Evolutionary conservation across 2,329 filamentous ascomycete species (phyloP).

Genomic region (Clarireedia homoeocarpa): DNA sequence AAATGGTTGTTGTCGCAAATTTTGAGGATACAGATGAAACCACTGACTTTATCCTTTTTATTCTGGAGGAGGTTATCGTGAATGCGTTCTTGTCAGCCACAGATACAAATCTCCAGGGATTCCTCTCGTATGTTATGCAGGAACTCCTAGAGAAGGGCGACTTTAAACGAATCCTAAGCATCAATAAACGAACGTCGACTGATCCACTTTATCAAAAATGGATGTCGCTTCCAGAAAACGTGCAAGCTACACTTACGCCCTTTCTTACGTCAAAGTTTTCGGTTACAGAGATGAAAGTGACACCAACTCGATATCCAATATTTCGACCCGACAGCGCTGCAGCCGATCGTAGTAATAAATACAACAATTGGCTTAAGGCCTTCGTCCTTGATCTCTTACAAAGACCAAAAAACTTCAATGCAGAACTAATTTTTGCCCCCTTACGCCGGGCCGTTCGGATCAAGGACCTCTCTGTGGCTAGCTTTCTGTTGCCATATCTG

Average conservation of each 20-base stretch:
- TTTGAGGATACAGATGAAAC: slow-evolving; percentile 73
- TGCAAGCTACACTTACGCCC: slow-evolving; percentile 76
- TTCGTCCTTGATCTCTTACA: slow-evolving; percentile 78
- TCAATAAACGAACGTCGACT: slow-evolving; percentile 36
- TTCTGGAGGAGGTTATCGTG: slow-evolving; percentile 81
- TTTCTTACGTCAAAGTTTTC: slow-evolving; percentile 80
- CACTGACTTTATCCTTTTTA: slow-evolving; percentile 75
- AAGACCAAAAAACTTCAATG: slow-evolving; percentile 66
- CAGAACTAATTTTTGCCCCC: slow-evolving; percentile 70
- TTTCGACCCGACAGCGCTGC: slow-evolving; percentile 43
- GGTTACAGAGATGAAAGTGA: slow-evolving; percentile 49
- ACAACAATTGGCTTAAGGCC: slow-evolving; percentile 72
- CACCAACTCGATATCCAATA: slow-evolving; percentile 64
- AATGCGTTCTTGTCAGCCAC: slow-evolving; percentile 87
- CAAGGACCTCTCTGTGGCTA: slow-evolving; percentile 77
- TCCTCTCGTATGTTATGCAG: slow-evolving; percentile 91
- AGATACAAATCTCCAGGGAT: slow-evolving; percentile 81
- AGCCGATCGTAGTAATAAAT: slow-evolving; percentile 60
- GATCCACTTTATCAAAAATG: slow-evolving; percentile 64
- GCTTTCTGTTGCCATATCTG: slow-evolving; percentile 83
- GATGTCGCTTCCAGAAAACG: slow-evolving; percentile 66
- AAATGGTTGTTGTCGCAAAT: slow-evolving; percentile 83
- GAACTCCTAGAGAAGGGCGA: slow-evolving; percentile 74
- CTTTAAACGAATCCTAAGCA: slow-evolving; percentile 41
- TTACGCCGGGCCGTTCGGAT: slow-evolving; percentile 75